Conservation (phyloP, 2,329 filamentous ascomycete genomes). For the Lachnellula arida region DNA sequence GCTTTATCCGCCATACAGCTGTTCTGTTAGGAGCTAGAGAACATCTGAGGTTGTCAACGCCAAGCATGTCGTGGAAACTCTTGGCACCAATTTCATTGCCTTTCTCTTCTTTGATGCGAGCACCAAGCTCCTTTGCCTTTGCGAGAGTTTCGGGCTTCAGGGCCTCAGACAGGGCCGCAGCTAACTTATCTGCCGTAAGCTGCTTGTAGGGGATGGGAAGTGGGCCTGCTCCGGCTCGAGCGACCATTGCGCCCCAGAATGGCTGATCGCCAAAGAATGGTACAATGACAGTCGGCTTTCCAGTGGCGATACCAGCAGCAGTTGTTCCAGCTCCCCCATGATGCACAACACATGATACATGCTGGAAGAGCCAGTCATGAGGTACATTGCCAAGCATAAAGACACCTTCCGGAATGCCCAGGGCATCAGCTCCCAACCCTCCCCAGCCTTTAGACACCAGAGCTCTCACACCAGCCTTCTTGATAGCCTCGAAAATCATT, state of each 20-base stretch:
- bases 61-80: slow-evolving; percentile 67
- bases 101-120: slow-evolving; percentile 60
- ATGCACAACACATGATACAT: slow-evolving; percentile 77
- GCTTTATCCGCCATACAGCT: slow-evolving; percentile 71
- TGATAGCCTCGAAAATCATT: slow-evolving; percentile 67
- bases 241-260: slow-evolving; percentile 77
- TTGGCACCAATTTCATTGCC: slow-evolving; percentile 60
- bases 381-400: slow-evolving; percentile 83
- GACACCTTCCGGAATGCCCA: slow-evolving; percentile 67
- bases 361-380: slow-evolving; percentile 85
- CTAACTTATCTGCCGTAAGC: slow-evolving; percentile 61
- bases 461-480: slow-evolving; percentile 64
- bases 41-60: slow-evolving; percentile 64
- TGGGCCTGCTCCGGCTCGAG: slow-evolving; percentile 67
- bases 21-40: slow-evolving; percentile 60
- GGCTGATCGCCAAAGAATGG: slow-evolving; percentile 86
- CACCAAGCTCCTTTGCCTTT: slow-evolving; percentile 47
- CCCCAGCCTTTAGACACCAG: slow-evolving; percentile 88
- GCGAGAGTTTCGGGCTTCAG: slow-evolving; percentile 54
- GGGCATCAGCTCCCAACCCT: slow-evolving; percentile 67
- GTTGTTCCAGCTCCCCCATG: slow-evolving; percentile 87
- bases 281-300: slow-evolving; percentile 75
- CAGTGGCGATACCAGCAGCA: slow-evolving; percentile 76
- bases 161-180: slow-evolving; percentile 57
- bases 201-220: slow-evolving; percentile 64